These are phyloP conservation scores for Metschnikowia arizonensis DNA, from an alignment of 805 yeast genomes.

Conservation along the genomic window DNA sequence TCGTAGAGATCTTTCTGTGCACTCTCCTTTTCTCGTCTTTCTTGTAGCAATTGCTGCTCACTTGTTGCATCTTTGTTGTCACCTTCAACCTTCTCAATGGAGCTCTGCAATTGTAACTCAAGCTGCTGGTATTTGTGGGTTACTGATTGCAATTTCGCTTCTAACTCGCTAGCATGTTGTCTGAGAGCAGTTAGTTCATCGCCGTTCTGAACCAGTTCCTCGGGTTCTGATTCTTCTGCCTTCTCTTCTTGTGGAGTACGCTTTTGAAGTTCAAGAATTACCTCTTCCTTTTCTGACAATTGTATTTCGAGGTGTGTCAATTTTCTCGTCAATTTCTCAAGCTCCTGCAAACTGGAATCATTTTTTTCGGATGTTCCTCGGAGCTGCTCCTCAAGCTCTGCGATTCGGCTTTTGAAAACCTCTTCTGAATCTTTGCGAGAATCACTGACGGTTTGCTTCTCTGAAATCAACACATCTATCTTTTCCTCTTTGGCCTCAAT, in stretches of 20 bases:
- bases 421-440: not conserved
- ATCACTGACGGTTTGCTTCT: not conserved
- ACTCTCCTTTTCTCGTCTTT: not conserved
- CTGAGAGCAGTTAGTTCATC: not conserved
- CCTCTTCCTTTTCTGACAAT: not conserved
- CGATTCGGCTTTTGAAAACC: not conserved
- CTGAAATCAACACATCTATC: constrained; percentile 1
- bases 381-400: constrained; percentile 5
- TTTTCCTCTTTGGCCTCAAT: constrained; percentile 3
- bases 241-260: not conserved
- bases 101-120: not conserved
- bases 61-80: not conserved
- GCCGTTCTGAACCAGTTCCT: not conserved
- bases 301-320: not conserved
- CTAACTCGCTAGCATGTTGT: not conserved
- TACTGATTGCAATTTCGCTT: not conserved
- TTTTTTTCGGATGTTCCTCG: not conserved
- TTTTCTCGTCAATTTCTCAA: not conserved
- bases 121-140: constrained; percentile 1
- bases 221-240: not conserved
- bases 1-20: constrained; percentile 13
- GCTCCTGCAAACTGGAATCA: not conserved
- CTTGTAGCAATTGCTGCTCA: not conserved
- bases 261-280: not conserved
- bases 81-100: not conserved